Percentiles rank a stretch among this genome's conserved stretches.
phyloP scores from a whole-genome alignment of 108 stramenopile species.

The Schizochytrium sp. region DNA sequence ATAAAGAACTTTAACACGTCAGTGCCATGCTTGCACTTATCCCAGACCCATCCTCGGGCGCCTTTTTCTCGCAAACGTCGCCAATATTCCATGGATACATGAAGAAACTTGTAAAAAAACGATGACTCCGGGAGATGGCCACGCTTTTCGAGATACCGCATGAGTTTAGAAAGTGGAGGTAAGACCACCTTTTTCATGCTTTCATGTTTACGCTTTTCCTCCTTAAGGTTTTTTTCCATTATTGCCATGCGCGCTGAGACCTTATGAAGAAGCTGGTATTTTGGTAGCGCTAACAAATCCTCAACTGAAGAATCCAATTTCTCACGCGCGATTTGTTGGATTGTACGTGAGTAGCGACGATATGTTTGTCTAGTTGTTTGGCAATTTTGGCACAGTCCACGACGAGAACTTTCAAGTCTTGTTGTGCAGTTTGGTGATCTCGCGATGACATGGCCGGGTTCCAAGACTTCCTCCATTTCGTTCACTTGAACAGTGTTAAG shows the following conservation, averaged over 20 bases:
- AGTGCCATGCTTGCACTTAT: conserved; percentile 21
- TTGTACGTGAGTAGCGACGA: background rate
- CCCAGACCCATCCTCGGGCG: conserved; percentile 46
- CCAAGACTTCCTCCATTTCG: background rate
- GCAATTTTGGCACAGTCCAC: background rate
- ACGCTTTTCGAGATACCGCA: conserved; percentile 19
- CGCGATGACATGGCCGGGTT: background rate
- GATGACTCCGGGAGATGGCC: conserved; percentile 4
- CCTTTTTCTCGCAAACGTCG: conserved; percentile 2
- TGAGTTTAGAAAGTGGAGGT: background rate
- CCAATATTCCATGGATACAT: conserved; percentile 43
- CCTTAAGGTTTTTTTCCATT: background rate
- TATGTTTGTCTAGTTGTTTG: background rate
- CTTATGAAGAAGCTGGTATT: conserved; percentile 37
- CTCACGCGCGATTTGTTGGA: background rate
- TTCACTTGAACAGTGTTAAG: background rate
- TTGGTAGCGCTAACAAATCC: conserved; percentile 25
- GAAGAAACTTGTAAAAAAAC: conserved; percentile 59
- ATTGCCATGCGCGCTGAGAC: background rate
- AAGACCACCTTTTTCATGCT: background rate
- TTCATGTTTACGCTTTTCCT: background rate
- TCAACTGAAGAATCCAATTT: background rate
- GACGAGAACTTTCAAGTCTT: background rate
- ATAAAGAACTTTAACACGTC: conserved; percentile 37
- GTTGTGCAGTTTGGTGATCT: background rate